Base-by-base conservation (phyloP, 2,329 filamentous ascomycete species). In the Aspergillus japonicus region DNA sequence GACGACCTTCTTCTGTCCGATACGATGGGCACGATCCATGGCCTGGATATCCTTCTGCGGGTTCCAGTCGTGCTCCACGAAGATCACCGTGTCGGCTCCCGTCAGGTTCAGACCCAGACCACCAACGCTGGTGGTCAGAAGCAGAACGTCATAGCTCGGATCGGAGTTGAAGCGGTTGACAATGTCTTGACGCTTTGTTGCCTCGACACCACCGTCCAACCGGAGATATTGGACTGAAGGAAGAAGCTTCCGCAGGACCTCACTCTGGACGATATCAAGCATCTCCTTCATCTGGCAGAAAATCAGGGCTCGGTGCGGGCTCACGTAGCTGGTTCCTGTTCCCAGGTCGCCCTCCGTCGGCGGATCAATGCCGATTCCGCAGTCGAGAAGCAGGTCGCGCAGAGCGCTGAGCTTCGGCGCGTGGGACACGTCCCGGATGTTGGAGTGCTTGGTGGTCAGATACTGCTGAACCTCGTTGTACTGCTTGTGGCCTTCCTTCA, bases 201-300 rank as follows among this genome's bases (percentile, higher is more conserved):
- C 91, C 76, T 97, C 95, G 12, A 99, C 92, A 6, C 88, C 88
- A 33, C 95, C 95, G 69, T 99, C 96, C 35, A 99, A 86, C n/a
- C 96, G 90, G 59, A 98, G 85, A 73, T 89, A 97, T 42, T 96
- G 95, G 5, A 97, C 93, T 0, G 89, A 90, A 1, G 95, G 95
- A n/a, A 99, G 84, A 78, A 98, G 84, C 70, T 90, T 89, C 75
- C 91, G 92, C 44, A 99, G 80, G 1, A 99, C 95, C 59, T 94
- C 93, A 69, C 90, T 92, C 73, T 98, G 93, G 2, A 99, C 96
- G 86, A 99, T 98, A 75, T 99, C 95, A 24, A 99, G 84, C 96
- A 99, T 99, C 76, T 99, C 95, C 78, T 99, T 99, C 92, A 99
- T 97, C 75, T 99, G 95, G 71, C 95, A 99, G 82, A 99, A 99